Evolutionary conservation across 2,329 filamentous ascomycete species (phyloP).

Genomic region (Hawksworthiomyces lignivorus): DNA sequence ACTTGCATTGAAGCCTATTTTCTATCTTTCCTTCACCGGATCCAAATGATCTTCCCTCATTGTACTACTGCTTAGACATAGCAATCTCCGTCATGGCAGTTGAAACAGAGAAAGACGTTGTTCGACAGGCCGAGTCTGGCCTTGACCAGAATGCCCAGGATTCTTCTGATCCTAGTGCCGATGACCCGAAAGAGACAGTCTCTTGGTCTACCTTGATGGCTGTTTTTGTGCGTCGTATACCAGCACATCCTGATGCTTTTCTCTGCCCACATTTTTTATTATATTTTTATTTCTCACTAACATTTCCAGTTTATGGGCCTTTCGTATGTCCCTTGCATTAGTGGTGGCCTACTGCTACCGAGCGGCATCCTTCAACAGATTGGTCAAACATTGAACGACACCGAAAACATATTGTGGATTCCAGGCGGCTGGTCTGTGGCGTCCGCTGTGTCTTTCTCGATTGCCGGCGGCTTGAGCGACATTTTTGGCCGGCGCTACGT

Average conservation of each 20-base stretch:
- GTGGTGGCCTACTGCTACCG: conserved; percentile 16
- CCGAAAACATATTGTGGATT: conserved; percentile 18
- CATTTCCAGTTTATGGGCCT: conserved; percentile 8
- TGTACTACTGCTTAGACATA: too few species aligned
- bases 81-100: too few species aligned
- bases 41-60: too few species aligned
- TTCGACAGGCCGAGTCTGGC: too few species aligned
- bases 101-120: conserved; percentile 21
- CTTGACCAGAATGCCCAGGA: too few species aligned
- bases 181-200: not conserved
- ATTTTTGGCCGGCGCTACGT: conserved; percentile 17
- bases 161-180: too few species aligned
- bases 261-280: not conserved
- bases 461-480: conserved; percentile 18
- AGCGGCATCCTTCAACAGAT: conserved; percentile 20
- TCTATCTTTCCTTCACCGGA: too few species aligned
- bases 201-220: conserved; percentile 1
- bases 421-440: conserved; percentile 16
- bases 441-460: conserved; percentile 15
- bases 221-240: conserved; percentile 1
- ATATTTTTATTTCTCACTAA: not conserved
- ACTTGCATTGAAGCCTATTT: too few species aligned
- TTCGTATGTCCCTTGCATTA: conserved; percentile 9
- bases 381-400: conserved; percentile 14
- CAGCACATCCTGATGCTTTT: too few species aligned